phyloP scores from a whole-genome alignment of 768 basidiomycete species.

The Amanita jacksonii region DNA sequence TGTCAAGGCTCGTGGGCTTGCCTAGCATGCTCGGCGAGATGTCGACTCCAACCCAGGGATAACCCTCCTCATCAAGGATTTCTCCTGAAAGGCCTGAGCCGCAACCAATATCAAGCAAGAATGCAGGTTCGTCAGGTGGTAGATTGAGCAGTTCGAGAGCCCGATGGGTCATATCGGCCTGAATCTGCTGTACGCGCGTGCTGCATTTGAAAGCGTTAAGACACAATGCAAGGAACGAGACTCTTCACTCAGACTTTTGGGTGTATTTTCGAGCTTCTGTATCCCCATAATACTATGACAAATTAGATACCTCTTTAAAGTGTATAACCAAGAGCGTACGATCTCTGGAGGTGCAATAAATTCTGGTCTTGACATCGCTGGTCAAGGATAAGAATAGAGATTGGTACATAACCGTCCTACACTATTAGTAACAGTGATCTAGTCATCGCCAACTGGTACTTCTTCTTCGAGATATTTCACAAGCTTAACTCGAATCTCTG shows the following conservation, averaged over 20 bases:
- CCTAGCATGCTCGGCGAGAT: slow-evolving; percentile 97
- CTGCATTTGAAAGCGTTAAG: slow-evolving; percentile 30
- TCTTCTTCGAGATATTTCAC: slow-evolving; percentile 95
- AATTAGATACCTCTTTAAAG: too few species aligned
- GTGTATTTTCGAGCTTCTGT: slow-evolving; percentile 95
- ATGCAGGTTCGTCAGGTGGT: slow-evolving; percentile 69
- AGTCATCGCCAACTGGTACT: slow-evolving; percentile 88
- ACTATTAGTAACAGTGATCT: slow-evolving; percentile 13
- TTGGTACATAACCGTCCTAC: too few species aligned
- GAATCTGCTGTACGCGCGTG: slow-evolving; percentile 92
- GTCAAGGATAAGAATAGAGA: not conserved
- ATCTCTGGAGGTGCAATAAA: slow-evolving; percentile 87
- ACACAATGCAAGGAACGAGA: slow-evolving; percentile 1
- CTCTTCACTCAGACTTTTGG: slow-evolving; percentile 57
- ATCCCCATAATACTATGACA: slow-evolving; percentile 88
- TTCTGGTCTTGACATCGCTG: slow-evolving; percentile 76
- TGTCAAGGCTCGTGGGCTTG: slow-evolving; percentile 24
- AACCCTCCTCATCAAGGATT: slow-evolving; percentile 90
- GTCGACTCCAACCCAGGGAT: slow-evolving; percentile 90
- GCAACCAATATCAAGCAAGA: slow-evolving; percentile 92
- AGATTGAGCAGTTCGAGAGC: slow-evolving; percentile 86
- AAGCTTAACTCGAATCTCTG: slow-evolving; percentile 86
- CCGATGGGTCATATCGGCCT: slow-evolving; percentile 95
- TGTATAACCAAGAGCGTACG: slow-evolving; percentile 50
- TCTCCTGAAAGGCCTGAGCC: slow-evolving; percentile 96